These are phyloP conservation scores for Xylaria sp. DNA, from an alignment of 2,329 filamentous ascomycete species.

Conservation along the genomic window DNA sequence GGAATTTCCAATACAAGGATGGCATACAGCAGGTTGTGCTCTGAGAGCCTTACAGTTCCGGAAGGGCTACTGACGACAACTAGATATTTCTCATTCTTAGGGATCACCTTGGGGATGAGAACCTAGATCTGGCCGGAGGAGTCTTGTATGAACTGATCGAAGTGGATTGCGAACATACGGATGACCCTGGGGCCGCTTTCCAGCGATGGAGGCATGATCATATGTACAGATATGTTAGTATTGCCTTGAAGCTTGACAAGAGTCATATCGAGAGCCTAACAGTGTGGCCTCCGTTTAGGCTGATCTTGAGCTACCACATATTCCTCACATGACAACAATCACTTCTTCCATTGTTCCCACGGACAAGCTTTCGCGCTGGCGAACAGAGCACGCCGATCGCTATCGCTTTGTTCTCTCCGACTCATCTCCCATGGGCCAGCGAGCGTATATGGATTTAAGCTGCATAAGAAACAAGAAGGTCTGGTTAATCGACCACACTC, in stretches of 20 bases:
- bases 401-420: slow-evolving; percentile 51
- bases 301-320: slow-evolving; percentile 52
- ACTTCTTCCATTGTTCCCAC: slow-evolving; percentile 50
- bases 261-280: not conserved
- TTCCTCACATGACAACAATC: slow-evolving; percentile 54
- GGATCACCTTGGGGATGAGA: slow-evolving; percentile 53
- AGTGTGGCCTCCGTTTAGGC: slow-evolving; percentile 40
- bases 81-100: slow-evolving; percentile 51
- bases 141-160: slow-evolving; percentile 55
- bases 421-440: slow-evolving; percentile 38
- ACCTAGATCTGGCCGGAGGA: slow-evolving; percentile 50
- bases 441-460: slow-evolving; percentile 38
- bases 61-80: slow-evolving; percentile 15
- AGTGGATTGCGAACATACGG: slow-evolving; percentile 50
- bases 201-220: slow-evolving; percentile 54
- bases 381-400: slow-evolving; percentile 44
- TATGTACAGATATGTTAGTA: slow-evolving; percentile 49
- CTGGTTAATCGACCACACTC: slow-evolving; percentile 52
- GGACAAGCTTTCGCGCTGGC: slow-evolving; percentile 44
- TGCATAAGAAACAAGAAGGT: slow-evolving; percentile 48
- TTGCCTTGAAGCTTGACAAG: not conserved
- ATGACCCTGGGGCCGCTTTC: slow-evolving; percentile 53
- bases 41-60: not conserved
- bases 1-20: slow-evolving; percentile 54
- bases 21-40: slow-evolving; percentile 48